Evolutionary conservation across 768 basidiomycete species (phyloP), one percentile per base, ranked within the genome.

Genomic region (Kwoniella bestiolae): DNA sequence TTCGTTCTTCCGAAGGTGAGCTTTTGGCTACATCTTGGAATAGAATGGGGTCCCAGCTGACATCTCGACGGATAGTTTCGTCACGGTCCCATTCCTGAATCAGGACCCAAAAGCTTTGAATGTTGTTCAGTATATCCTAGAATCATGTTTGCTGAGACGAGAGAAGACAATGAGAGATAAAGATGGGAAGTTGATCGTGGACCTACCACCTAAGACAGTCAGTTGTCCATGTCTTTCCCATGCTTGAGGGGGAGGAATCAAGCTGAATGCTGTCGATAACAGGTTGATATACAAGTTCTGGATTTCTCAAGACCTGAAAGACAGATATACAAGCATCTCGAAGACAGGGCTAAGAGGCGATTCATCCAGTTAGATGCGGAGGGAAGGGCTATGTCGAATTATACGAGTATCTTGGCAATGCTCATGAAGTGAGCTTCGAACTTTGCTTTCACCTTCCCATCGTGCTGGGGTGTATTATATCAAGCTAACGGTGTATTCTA

Each of bases 101-200:
- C 89, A 88, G 38, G 94, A 97, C 79, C 88, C 91, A 0, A 94
- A 93, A 75, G 94, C 92, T 0, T 90, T 97, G 52, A 92, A 95
- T 73, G 89, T 97, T 47, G 93, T 97, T 0, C 94, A 97, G 81
- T 90, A 94, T 63, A 94, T 97, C 65, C 84, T 97, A 18, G 92
- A 95, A 79, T 91, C 88, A 35, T 85, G 92, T 53, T 83, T 98
- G 5, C 83, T 98, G 7, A 86, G 95, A 14, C 86, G 95, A 68
- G 94, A 97, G 81, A 98, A 98, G 83, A 89, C 86, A 58, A 95
- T 94, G 91, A 86, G 87, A 38, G 94, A 94, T 81, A 84, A 82
- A 35, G 87, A 92, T 70, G 95, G 95, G 8, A 89, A 91, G 59
- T 86, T 84, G 57, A 96, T 98, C 50, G 92, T 97, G 0, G 88